A percentile compares a stretch with the other conserved stretches of the same genome.
Evolutionary conservation across 2,329 filamentous ascomycete genomes (phyloP).

Genomic region (Colletotrichum australisinense): DNA sequence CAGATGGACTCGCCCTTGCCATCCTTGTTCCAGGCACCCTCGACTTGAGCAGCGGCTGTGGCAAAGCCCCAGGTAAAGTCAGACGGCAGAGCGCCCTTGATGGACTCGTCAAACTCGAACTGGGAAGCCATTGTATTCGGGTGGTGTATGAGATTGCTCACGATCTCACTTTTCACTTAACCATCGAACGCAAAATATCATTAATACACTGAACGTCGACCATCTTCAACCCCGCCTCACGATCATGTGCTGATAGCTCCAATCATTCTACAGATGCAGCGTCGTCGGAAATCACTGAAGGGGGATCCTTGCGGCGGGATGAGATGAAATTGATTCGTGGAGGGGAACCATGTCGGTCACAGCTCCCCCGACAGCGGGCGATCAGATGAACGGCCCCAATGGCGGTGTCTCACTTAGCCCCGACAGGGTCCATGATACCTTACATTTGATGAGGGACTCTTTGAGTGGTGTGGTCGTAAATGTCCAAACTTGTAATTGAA

Average conservation of each 20-base stretch:
- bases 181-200: not conserved
- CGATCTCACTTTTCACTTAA: not conserved
- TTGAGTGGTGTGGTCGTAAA: not conserved
- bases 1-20: constrained; percentile 55
- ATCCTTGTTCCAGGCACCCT: constrained; percentile 54
- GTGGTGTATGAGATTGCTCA: not conserved
- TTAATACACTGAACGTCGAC: not conserved
- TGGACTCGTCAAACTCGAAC: constrained; percentile 40
- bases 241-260: constrained; percentile 10
- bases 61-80: constrained; percentile 55
- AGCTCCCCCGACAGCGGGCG: constrained; percentile 19
- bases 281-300: not conserved
- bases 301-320: constrained; percentile 22
- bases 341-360: not conserved
- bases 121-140: constrained; percentile 29
- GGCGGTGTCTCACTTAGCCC: not conserved
- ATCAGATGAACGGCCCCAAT: not conserved
- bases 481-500: not conserved
- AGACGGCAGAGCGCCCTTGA: constrained; percentile 44
- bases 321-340: constrained; percentile 25
- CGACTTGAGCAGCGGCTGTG: constrained; percentile 53
- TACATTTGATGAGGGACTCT: not conserved
- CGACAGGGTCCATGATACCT: not conserved
- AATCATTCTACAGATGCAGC: not conserved
- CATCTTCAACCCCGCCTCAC: constrained; percentile 7